phyloP scores from a whole-genome alignment of 257 asterid species.

The Capsicum pubescens region DNA sequence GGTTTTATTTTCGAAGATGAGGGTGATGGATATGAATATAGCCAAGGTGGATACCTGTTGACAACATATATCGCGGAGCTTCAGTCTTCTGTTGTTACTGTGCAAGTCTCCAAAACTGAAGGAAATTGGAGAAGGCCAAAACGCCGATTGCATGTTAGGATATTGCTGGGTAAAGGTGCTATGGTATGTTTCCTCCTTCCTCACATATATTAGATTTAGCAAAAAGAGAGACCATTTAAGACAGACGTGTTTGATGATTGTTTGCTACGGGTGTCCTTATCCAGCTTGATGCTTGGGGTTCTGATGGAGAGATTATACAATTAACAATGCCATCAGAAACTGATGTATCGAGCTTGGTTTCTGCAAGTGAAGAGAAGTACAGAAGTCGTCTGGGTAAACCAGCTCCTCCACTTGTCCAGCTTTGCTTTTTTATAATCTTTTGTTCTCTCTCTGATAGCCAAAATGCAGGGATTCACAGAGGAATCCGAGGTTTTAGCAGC shows the following conservation, averaged over 20 bases:
- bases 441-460: neutral
- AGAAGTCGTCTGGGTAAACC: constrained; percentile 62
- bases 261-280: constrained; percentile 23
- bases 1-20: constrained; percentile 85
- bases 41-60: constrained; percentile 66
- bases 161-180: constrained; percentile 79
- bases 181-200: constrained; percentile 49
- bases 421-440: neutral
- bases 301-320: constrained; percentile 74
- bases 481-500: too few relatives aligned
- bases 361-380: constrained; percentile 60
- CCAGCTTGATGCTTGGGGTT: constrained; percentile 85
- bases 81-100: constrained; percentile 66
- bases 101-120: constrained; percentile 72
- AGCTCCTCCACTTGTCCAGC: constrained; percentile 32
- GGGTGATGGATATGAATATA: constrained; percentile 90
- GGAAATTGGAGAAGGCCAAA: constrained; percentile 86
- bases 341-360: constrained; percentile 59
- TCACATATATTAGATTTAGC: constrained; percentile 20
- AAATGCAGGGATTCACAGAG: too few relatives aligned
- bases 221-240: neutral
- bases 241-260: neutral
- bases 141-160: constrained; percentile 72
- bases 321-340: constrained; percentile 68
- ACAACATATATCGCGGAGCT: constrained; percentile 85